Conservation (phyloP, 2,329 filamentous ascomycete species). For the Microsporum audouinii region DNA sequence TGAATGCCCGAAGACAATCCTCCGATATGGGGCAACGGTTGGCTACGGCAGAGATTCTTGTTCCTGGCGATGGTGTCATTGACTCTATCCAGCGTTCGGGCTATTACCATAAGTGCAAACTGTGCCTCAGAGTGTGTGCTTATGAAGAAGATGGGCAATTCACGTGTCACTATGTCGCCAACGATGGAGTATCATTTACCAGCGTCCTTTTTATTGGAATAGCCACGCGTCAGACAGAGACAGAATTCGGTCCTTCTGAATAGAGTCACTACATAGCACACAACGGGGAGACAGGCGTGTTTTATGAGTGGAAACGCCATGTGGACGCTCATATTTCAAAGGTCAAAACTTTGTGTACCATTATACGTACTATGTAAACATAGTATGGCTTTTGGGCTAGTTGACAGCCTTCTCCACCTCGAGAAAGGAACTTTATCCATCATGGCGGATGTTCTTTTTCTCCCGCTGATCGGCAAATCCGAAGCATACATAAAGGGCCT, state of each 20-base stretch:
- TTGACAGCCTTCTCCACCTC: background rate
- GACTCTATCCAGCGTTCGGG: background rate
- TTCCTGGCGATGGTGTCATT: background rate
- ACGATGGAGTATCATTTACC: too few species aligned
- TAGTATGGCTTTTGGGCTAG: background rate
- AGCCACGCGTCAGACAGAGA: background rate
- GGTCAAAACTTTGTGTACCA: background rate
- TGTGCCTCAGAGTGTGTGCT: background rate
- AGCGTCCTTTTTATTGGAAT: background rate
- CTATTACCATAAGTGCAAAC: background rate
- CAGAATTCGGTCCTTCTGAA: background rate
- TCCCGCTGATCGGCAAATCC: background rate
- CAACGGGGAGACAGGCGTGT: background rate
- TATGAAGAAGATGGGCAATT: background rate
- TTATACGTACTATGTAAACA: background rate
- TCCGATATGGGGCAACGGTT: background rate
- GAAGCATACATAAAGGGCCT: background rate
- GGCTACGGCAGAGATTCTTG: background rate
- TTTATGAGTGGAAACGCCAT: background rate
- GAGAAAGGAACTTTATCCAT: background rate
- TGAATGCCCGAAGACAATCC: background rate
- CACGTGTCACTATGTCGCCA: background rate
- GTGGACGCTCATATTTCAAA: background rate
- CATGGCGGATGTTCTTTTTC: background rate
- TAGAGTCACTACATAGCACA: background rate